phyloP scores from a whole-genome alignment of 768 basidiomycete species.

The Lactarius sp. region DNA sequence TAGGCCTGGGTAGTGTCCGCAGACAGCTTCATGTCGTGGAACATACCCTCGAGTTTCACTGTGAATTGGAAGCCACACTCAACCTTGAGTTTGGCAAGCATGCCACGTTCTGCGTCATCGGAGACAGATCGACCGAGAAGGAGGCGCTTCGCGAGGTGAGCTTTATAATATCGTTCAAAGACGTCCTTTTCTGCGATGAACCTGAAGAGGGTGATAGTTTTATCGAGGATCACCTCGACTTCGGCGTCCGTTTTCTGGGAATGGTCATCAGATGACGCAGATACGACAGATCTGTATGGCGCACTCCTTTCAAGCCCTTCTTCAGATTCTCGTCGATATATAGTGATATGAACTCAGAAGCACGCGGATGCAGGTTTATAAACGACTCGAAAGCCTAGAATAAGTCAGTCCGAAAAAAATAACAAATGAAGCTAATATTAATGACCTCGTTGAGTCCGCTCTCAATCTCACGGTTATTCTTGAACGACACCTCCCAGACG shows the following conservation, averaged over 20 bases:
- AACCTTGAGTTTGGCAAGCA: slow-evolving; percentile 95
- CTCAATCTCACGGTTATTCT: slow-evolving; percentile 70
- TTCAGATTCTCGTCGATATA: slow-evolving; percentile 96
- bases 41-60: slow-evolving; percentile 98
- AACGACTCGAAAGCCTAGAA: slow-evolving; percentile 86
- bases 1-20: slow-evolving; percentile 77
- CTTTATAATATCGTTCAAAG: slow-evolving; percentile 97
- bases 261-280: slow-evolving; percentile 4
- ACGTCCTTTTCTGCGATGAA: slow-evolving; percentile 94
- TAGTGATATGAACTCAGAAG: slow-evolving; percentile 91
- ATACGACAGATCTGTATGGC: slow-evolving; percentile 30
- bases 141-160: slow-evolving; percentile 89
- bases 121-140: slow-evolving; percentile 83
- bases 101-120: slow-evolving; percentile 95
- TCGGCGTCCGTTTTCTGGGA: slow-evolving; percentile 90
- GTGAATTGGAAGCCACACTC: slow-evolving; percentile 97
- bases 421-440: background rate
- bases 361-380: slow-evolving; percentile 80
- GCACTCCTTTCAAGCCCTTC: slow-evolving; percentile 89
- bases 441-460: slow-evolving; percentile 76
- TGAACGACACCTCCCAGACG: slow-evolving; percentile 68
- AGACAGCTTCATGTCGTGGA: slow-evolving; percentile 92
- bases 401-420: background rate
- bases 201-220: slow-evolving; percentile 94
- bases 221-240: slow-evolving; percentile 85